Evolutionary conservation across 1,284 basidiomycete genomes (phyloP).

Genomic region (Heterobasidion occidentale): DNA sequence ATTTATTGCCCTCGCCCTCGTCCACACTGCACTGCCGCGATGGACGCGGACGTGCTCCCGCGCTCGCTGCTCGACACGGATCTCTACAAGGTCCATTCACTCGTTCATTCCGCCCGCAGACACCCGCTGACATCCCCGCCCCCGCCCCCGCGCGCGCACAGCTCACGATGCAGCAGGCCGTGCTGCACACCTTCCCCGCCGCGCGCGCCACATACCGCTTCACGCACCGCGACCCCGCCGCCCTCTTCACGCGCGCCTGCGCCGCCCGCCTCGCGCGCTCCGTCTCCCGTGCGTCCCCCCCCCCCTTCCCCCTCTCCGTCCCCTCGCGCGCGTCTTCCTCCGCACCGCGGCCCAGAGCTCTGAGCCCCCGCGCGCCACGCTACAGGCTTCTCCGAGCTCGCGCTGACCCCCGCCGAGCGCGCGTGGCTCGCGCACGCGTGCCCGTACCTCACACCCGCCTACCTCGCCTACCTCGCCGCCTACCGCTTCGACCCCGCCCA

Average conservation of each 20-base stretch:
- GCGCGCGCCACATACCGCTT: slow-evolving; percentile 72
- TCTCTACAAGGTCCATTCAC: slow-evolving; percentile 75
- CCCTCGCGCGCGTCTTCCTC: neutral
- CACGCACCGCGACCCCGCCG: slow-evolving; percentile 73
- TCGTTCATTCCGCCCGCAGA: neutral
- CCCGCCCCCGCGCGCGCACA: no score
- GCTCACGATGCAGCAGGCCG: slow-evolving; percentile 97
- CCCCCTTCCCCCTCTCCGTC: neutral
- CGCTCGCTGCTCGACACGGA: slow-evolving; percentile 89
- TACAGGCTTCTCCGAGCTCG: slow-evolving; percentile 61
- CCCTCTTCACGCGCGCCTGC: slow-evolving; percentile 65
- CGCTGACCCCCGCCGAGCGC: slow-evolving; percentile 58
- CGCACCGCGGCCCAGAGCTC: neutral
- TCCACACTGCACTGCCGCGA: no score
- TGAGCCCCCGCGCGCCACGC: neutral
- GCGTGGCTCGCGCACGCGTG: slow-evolving; percentile 65
- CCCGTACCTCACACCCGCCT: slow-evolving; percentile 69
- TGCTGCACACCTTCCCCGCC: slow-evolving; percentile 74
- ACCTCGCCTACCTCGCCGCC: slow-evolving; percentile 70
- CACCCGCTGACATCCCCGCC: neutral
- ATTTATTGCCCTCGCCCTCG: neutral
- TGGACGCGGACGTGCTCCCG: slow-evolving; percentile 20
- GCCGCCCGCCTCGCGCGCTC: slow-evolving; percentile 24
- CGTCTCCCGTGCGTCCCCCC: slow-evolving; percentile 52
- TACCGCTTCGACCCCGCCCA: slow-evolving; percentile 82